Percentiles rank a stretch among this genome's conserved stretches.
These are phyloP conservation scores for Phytopythium delawarense DNA, from an alignment of 352 stramenopile species.

Conservation along the genomic window DNA sequence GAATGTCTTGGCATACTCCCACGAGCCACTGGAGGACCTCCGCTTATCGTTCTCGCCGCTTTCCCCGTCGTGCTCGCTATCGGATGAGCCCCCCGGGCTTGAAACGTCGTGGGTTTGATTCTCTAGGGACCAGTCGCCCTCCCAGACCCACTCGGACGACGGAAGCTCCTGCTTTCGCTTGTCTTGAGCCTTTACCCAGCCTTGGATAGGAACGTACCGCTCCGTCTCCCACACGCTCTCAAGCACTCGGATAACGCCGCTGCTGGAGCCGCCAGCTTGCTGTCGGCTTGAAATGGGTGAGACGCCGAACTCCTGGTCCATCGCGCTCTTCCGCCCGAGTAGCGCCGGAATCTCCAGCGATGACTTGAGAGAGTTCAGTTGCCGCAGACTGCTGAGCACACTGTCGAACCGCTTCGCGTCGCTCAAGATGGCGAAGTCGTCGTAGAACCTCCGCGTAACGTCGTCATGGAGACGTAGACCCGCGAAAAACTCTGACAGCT, in stretches of 20 bases:
- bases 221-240: constrained; percentile 73
- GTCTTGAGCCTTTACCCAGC: constrained; percentile 57
- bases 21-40: constrained; percentile 8
- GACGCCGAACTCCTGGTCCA: constrained; percentile 40
- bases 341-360: constrained; percentile 48
- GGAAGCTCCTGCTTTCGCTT: constrained; percentile 58
- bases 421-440: constrained; percentile 39
- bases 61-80: constrained; percentile 10
- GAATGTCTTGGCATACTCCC: constrained; percentile 68
- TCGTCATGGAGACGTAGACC: constrained; percentile 39
- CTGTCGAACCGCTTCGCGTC: constrained; percentile 35
- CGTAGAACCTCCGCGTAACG: constrained; percentile 55
- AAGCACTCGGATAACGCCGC: constrained; percentile 39
- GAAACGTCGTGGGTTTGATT: constrained; percentile 13
- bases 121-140: constrained; percentile 68
- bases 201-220: constrained; percentile 66
- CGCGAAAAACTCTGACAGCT: constrained; percentile 48
- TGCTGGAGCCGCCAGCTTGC: constrained; percentile 8
- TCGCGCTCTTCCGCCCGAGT: constrained; percentile 36
- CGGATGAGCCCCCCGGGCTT: constrained; percentile 18
- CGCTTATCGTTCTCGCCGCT: constrained; percentile 14
- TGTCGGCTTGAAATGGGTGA: constrained; percentile 10
- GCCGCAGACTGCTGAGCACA: constrained; percentile 44
- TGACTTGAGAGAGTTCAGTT: constrained; percentile 46
- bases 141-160: constrained; percentile 81